Conservation (phyloP, 768 basidiomycete genomes). For the Crucibulum laeve region DNA sequence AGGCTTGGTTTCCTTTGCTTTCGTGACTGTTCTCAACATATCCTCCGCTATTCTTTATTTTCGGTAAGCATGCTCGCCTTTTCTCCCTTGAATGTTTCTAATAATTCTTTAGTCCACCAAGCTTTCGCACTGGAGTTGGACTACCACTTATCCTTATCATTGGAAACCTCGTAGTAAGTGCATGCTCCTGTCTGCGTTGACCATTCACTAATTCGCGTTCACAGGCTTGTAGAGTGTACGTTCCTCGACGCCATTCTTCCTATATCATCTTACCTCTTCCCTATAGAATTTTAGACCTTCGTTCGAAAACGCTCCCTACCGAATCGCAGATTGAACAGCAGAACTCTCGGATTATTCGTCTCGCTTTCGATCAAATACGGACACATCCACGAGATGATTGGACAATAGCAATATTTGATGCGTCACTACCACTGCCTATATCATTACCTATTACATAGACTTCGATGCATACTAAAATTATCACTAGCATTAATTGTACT, state of each 20-base stretch:
- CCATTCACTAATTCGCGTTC: neutral
- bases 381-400: neutral
- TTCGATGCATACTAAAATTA: too few species aligned
- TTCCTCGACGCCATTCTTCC: neutral
- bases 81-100: neutral
- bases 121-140: conserved; percentile 26
- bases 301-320: conserved; percentile 27
- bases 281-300: conserved; percentile 35
- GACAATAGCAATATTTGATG: too few species aligned
- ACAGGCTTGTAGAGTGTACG: conserved; percentile 32
- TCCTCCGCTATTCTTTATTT: conserved; percentile 23
- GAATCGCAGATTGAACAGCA: conserved; percentile 24
- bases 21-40: neutral
- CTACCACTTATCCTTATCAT: conserved; percentile 31
- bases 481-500: too few species aligned
- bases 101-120: conserved; percentile 21
- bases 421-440: too few species aligned
- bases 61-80: conserved; percentile 17
- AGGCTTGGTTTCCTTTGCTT: neutral
- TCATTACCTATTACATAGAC: too few species aligned
- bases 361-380: conserved; percentile 10
- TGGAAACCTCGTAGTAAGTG: conserved; percentile 33
- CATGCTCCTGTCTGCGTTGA: neutral
- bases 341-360: conserved; percentile 24
- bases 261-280: neutral